A percentile compares a stretch with the other conserved stretches of the same genome.
phyloP scores from a whole-genome alignment of 2,329 filamentous ascomycete species.

The Penicillium sp. region DNA sequence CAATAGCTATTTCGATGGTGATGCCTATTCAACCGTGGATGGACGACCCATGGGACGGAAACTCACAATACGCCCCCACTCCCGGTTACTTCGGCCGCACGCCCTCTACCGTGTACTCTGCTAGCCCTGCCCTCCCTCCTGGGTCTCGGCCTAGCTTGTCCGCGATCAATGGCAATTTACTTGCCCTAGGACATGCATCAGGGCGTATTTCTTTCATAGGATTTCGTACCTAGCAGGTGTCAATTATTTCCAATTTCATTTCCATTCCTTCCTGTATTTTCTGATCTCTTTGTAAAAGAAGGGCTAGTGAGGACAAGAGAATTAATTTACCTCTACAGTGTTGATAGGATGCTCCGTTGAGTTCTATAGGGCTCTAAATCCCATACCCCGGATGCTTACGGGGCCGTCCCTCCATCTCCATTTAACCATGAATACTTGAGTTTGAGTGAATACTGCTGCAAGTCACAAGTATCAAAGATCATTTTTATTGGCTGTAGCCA shows the following conservation, averaged over 20 bases:
- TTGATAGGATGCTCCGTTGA: too few relatives aligned
- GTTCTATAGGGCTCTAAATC: too few relatives aligned
- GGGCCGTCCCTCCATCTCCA: conserved; percentile 1
- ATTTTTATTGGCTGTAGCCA: conserved; percentile 4
- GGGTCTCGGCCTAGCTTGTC: not conserved
- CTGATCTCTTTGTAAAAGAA: not conserved
- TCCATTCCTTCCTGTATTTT: not conserved
- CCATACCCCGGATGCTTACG: conserved; percentile 3
- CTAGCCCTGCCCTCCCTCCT: too few relatives aligned
- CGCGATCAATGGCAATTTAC: not conserved
- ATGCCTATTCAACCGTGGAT: too few relatives aligned
- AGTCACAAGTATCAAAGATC: not conserved
- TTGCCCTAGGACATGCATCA: not conserved
- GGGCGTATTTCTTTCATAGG: not conserved
- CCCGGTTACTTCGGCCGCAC: too few relatives aligned
- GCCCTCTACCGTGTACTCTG: too few relatives aligned
- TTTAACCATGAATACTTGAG: conserved; percentile 3
- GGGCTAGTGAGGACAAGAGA: not conserved
- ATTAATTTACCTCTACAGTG: too few relatives aligned
- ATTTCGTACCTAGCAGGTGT: not conserved
- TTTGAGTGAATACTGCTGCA: conserved; percentile 4
- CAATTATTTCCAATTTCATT: not conserved
- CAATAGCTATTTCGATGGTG: too few relatives aligned
- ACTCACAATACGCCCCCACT: too few relatives aligned
- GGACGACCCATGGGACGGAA: too few relatives aligned